phyloP scores from a whole-genome alignment of 495 filamentous ascomycete genomes.

The Filosporella fistucella region DNA sequence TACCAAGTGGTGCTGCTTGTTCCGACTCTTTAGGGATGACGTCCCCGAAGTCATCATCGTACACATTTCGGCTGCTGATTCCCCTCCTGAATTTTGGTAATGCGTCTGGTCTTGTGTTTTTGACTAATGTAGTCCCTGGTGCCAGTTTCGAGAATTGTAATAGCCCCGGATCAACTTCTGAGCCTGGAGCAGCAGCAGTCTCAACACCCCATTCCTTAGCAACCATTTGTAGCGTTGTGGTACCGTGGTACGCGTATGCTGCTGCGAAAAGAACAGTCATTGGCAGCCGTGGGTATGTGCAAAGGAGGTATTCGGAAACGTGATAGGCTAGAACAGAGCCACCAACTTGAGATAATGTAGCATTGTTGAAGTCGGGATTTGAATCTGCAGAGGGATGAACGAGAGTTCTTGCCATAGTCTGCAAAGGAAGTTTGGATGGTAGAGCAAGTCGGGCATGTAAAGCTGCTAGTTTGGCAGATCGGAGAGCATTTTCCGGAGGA shows the following conservation, averaged over 20 bases:
- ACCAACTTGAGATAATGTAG: slow-evolving; percentile 75
- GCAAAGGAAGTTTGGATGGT: slow-evolving; percentile 72
- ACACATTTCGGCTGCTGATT: slow-evolving; percentile 64
- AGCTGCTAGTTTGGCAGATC: slow-evolving; percentile 87
- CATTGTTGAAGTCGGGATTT: slow-evolving; percentile 72
- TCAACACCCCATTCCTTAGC: slow-evolving; percentile 89
- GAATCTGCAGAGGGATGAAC: slow-evolving; percentile 80
- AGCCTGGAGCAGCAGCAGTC: slow-evolving; percentile 71
- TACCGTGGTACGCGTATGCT: slow-evolving; percentile 75
- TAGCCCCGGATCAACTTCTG: slow-evolving; percentile 89
- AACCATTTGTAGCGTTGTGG: slow-evolving; percentile 62
- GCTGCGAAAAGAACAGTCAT: slow-evolving; percentile 76
- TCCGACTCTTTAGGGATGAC: slow-evolving; percentile 7
- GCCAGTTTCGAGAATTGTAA: slow-evolving; percentile 69
- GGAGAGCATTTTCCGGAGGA: slow-evolving; percentile 57
- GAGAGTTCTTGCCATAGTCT: slow-evolving; percentile 81
- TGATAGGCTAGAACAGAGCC: slow-evolving; percentile 80
- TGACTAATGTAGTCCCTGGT: slow-evolving; percentile 41
- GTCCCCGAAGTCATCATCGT: slow-evolving; percentile 79
- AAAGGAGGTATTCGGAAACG: slow-evolving; percentile 79
- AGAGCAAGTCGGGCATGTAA: slow-evolving; percentile 89
- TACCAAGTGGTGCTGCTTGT: slow-evolving; percentile 24
- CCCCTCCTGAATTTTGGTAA: slow-evolving; percentile 62
- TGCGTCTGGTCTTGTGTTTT: slow-evolving; percentile 33
- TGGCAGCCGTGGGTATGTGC: slow-evolving; percentile 84